These are phyloP conservation scores for Linum trigynum DNA, from an alignment of 345 rosid genomes.

Conservation along the genomic window DNA sequence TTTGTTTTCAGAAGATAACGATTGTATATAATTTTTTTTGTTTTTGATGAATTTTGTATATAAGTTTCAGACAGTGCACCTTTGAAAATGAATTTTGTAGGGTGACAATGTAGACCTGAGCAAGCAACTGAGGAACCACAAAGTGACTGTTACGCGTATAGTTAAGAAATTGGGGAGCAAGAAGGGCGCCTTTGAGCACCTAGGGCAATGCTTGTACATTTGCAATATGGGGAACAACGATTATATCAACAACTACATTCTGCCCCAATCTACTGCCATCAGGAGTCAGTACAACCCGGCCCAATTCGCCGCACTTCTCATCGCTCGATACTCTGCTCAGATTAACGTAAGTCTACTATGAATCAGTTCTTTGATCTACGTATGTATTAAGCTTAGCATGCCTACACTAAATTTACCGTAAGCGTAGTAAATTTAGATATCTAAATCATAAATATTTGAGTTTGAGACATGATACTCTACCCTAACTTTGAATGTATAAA, in stretches of 20 bases:
- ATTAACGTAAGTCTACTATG: slow-evolving; percentile 2
- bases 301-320: slow-evolving; percentile 8
- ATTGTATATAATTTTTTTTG: too few relatives aligned
- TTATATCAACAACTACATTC: slow-evolving; percentile 19
- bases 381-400: too few relatives aligned
- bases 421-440: too few relatives aligned
- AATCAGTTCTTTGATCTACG: too few relatives aligned
- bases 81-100: background rate
- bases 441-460: too few relatives aligned
- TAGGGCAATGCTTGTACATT: slow-evolving; percentile 13
- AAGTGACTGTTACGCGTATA: slow-evolving; percentile 6
- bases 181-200: background rate
- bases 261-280: slow-evolving; percentile 1
- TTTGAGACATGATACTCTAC: too few relatives aligned
- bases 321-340: background rate
- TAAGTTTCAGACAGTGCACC: too few relatives aligned
- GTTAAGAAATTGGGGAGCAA: slow-evolving; percentile 7
- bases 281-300: slow-evolving; percentile 5
- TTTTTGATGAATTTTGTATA: too few relatives aligned
- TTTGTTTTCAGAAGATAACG: too few relatives aligned
- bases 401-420: too few relatives aligned
- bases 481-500: too few relatives aligned
- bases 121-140: slow-evolving; percentile 13
- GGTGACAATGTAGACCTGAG: slow-evolving; percentile 5
- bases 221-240: slow-evolving; percentile 19